These are phyloP conservation scores for Polygonum aviculare DNA, from an alignment of 148 eudicot genomes.

Conservation along the genomic window DNA sequence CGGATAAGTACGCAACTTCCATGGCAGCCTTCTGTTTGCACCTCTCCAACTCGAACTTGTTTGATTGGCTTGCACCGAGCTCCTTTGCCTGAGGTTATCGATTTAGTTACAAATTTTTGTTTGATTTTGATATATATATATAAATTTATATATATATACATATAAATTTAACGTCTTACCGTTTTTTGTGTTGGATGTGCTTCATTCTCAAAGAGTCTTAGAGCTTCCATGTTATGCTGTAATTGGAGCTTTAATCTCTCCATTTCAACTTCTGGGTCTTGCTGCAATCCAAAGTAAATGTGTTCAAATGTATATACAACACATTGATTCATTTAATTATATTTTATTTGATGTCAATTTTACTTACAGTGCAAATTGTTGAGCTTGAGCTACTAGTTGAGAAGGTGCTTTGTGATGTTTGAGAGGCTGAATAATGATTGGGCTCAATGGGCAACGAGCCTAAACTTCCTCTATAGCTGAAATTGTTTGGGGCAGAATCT, in stretches of 20 bases:
- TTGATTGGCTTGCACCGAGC: constrained; percentile 24
- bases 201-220: constrained; percentile 38
- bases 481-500: background rate
- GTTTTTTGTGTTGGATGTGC: constrained; percentile 28
- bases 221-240: constrained; percentile 48
- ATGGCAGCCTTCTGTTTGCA: constrained; percentile 42
- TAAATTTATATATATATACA: no score
- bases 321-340: background rate
- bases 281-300: constrained; percentile 22
- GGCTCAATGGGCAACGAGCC: background rate
- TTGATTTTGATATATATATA: background rate
- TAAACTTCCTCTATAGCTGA: background rate
- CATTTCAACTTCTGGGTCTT: constrained; percentile 53
- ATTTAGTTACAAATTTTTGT: background rate
- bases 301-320: background rate
- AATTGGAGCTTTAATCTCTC: constrained; percentile 38
- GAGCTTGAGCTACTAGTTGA: background rate
- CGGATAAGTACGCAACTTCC: constrained; percentile 55
- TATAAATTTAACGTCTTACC: constrained; percentile 23
- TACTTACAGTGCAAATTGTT: background rate
- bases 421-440: background rate
- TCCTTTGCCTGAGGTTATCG: constrained; percentile 21
- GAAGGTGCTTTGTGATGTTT: background rate
- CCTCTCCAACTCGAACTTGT: constrained; percentile 42
- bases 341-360: background rate